Evolutionary conservation across 1,139 yeast species (phyloP), one percentile per base, ranked within the genome.

Genomic region (Kodamaea ohmeri): DNA sequence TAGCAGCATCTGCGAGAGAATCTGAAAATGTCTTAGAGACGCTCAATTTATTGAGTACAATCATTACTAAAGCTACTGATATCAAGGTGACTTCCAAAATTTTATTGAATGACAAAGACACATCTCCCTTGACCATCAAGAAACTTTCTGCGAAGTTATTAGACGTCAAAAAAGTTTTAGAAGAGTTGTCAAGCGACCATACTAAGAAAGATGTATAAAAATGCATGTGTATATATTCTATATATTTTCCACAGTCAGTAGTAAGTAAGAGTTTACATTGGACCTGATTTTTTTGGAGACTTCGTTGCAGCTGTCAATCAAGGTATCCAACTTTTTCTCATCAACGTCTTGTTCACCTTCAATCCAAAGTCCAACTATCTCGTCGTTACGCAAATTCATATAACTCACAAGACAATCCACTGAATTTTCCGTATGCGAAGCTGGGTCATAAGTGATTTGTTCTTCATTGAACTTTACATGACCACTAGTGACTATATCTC

Each of bases 401-500:
- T 69, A 76, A 45, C 79, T 66, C 6, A 71, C 72, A 56, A 76
- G 50, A 49, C 76, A 60, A 43, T 68, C 73, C 15, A 67, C 41
- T 12, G 53, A 58, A 4, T 44, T 48, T 4, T 51, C 49, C 34
- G 46, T 46, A 15, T 46, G 40, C 11, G 45, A 44, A 8, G 41
- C 39, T 4, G 63, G 55, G 38, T 61, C 61, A 30, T 53, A 33
- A 1, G 48, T 38, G 1, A 56, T 18, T 18, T 49, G 45, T 8
- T 39, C 43, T 15, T 28, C 15, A 20, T 46, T 32, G 28, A 56
- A 35, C 39, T 48, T 52, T n/a, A 67, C 76, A 39, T 76, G 74
- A 0, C 89, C 90, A 42, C 89, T 79, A 4, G 90, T 76, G 2
- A 89, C 89, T 38, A 90, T 64, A 55, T 89, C 96, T 41, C 76